Percentiles rank a stretch among this genome's conserved stretches.
These are phyloP conservation scores for Pythium rhizo-oryzae DNA, from an alignment of 352 stramenopile genomes.

Conservation along the genomic window DNA sequence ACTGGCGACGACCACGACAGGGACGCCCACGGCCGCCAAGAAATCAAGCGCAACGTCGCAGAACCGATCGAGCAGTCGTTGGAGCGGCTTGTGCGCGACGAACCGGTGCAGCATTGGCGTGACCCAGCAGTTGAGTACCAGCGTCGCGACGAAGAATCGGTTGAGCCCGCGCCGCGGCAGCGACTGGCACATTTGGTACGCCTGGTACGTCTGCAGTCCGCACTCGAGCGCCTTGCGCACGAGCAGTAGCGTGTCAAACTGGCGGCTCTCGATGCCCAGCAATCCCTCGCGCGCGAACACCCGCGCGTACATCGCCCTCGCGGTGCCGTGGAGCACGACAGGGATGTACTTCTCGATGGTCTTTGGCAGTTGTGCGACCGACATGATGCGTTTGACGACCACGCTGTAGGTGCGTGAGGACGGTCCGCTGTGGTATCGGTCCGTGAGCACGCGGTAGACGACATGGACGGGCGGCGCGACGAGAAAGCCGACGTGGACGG, in stretches of 20 bases:
- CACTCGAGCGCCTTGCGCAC: constrained; percentile 21
- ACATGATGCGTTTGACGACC: background rate
- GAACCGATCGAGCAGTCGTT: constrained; percentile 2
- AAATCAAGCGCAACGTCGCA: constrained; percentile 7
- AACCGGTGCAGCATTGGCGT: constrained; percentile 11
- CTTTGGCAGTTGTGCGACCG: background rate
- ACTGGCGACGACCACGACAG: background rate
- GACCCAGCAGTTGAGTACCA: constrained; percentile 25
- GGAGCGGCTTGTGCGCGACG: background rate
- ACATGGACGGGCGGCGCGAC: background rate
- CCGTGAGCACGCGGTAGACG: background rate
- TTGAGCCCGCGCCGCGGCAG: constrained; percentile 24
- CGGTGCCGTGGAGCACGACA: background rate
- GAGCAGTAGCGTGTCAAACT: constrained; percentile 24
- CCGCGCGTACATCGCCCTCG: background rate
- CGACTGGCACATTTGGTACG: constrained; percentile 26
- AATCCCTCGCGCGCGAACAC: background rate
- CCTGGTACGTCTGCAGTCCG: constrained; percentile 25
- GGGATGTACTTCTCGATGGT: background rate
- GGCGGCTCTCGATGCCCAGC: constrained; percentile 26
- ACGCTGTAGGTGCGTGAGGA: background rate
- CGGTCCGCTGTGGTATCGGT: background rate
- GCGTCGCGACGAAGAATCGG: constrained; percentile 19
- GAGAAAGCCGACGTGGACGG: constrained; percentile 2
- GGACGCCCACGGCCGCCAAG: constrained; percentile 12